These are phyloP conservation scores for Tricholoma furcatifolium DNA, from an alignment of 768 basidiomycete species.

Conservation along the genomic window DNA sequence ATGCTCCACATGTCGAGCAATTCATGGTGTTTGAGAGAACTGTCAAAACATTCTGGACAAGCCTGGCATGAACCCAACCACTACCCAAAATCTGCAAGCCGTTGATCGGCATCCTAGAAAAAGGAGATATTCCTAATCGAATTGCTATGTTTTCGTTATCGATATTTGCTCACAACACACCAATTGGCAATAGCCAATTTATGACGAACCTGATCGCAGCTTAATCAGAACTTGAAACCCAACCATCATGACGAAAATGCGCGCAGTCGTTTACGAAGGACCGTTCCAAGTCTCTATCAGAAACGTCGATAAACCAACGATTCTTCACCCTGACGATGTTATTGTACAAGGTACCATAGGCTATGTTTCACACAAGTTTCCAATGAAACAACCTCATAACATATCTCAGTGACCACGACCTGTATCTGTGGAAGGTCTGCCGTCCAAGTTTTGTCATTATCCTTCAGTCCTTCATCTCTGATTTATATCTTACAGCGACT, in stretches of 20 bases:
- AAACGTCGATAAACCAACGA: slow-evolving; percentile 45
- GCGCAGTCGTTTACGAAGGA: slow-evolving; percentile 53
- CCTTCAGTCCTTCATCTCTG: not conserved
- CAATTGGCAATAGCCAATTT: no score
- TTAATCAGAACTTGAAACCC: not conserved
- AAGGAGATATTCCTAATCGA: no score
- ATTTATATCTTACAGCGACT: slow-evolving; percentile 30
- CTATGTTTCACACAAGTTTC: not conserved
- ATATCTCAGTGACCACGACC: slow-evolving; percentile 42
- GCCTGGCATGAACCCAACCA: no score
- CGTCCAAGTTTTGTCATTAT: not conserved
- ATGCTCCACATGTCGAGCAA: not conserved
- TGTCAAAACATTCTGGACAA: no score
- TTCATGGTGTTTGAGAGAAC: no score
- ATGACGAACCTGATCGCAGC: no score
- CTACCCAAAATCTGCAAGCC: no score
- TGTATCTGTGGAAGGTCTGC: slow-evolving; percentile 50
- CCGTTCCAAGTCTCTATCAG: slow-evolving; percentile 46
- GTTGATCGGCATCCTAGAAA: no score
- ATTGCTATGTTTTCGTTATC: no score
- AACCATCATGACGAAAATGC: slow-evolving; percentile 32
- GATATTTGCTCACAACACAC: no score
- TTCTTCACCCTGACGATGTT: slow-evolving; percentile 52
- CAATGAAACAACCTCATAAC: not conserved
- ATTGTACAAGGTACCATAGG: slow-evolving; percentile 41